Conservation (phyloP, 805 yeast genomes). For the Sporopachydermia lactativora region DNA sequence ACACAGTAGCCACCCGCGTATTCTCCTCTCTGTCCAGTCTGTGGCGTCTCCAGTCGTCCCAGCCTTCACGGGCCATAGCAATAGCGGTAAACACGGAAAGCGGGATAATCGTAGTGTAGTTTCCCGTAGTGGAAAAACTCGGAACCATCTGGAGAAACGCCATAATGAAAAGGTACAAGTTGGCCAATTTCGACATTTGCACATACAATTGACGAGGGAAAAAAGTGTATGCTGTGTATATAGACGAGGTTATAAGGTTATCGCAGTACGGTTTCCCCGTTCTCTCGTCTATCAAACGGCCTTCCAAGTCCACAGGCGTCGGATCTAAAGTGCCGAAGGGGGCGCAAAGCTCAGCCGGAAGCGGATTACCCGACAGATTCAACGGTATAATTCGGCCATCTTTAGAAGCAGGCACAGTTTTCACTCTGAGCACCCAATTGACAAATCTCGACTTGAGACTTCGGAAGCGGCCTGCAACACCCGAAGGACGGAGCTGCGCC, state of each 20-base stretch:
- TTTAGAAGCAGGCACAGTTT: neutral
- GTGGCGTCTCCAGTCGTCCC: constrained; percentile 84
- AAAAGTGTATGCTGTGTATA: constrained; percentile 69
- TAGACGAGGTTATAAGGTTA: constrained; percentile 73
- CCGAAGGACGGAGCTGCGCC: neutral
- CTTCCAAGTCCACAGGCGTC: too few species aligned
- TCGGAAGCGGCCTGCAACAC: neutral
- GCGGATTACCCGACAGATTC: neutral
- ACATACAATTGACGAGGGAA: constrained; percentile 80
- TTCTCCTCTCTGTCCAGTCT: constrained; percentile 78
- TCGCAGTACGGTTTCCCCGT: constrained; percentile 41
- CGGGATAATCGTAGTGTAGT: constrained; percentile 87
- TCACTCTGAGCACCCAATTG: neutral
- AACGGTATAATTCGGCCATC: neutral
- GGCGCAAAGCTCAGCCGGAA: too few species aligned
- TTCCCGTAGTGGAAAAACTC: constrained; percentile 94
- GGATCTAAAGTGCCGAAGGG: constrained; percentile 1
- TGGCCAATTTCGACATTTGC: constrained; percentile 88
- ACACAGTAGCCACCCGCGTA: constrained; percentile 32
- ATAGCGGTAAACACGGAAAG: constrained; percentile 73
- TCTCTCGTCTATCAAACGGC: constrained; percentile 54
- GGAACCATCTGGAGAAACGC: constrained; percentile 94
- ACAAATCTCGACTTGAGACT: too few species aligned
- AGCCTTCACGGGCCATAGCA: constrained; percentile 86
- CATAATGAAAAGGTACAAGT: constrained; percentile 76